Base-by-base conservation (phyloP, 257 asterid genomes). In the Parsonsia alboflavescens region DNA sequence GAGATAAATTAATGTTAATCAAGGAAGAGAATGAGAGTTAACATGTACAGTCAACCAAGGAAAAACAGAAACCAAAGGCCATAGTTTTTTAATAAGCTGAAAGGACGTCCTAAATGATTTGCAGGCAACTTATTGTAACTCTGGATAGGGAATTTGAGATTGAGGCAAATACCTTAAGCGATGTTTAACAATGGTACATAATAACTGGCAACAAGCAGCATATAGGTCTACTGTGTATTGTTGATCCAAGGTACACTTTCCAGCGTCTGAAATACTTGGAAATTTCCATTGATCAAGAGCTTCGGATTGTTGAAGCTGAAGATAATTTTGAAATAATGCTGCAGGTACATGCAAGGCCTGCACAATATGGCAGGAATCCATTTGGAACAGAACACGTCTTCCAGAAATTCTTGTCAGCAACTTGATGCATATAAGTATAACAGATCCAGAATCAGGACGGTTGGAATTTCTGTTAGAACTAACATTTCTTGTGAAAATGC, bases 361-460 rank as follows among this genome's bases (percentile, higher is more conserved):
- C 56, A 86, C 88, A 72, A 86, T 73, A 78, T 85, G 89, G 89
- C 80, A 84, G 61, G 85, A 78, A 72, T 92, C 97, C 72, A 88
- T 73, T 57, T 84, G 84, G 77, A 85, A 88, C 80, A 85, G 74
- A 79, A 86, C 77, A 64, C 87, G 87, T 75, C 89, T 94, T 73
- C 88, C 92, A 30, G 79, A 88, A 52, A 94, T 83, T 85, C 82
- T 91, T 61, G 89, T 82, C 79, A 94, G 84, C 75, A 89, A 83
- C 78, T 90, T 89, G 15, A 92, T 63, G 72, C 93, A 90, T 93
- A 86, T 86, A 76, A 88, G 96, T 77, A 89, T 69, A 72, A 87
- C 88, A 17, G 96, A 84, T 24, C 97, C 98, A 74, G 97, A 82
- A 89, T 91, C 93, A 48, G 97, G 98, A 70, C 68, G 56, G 48